Base-by-base conservation (phyloP, 495 filamentous ascomycete species). In the Schizothecium vesticola region DNA sequence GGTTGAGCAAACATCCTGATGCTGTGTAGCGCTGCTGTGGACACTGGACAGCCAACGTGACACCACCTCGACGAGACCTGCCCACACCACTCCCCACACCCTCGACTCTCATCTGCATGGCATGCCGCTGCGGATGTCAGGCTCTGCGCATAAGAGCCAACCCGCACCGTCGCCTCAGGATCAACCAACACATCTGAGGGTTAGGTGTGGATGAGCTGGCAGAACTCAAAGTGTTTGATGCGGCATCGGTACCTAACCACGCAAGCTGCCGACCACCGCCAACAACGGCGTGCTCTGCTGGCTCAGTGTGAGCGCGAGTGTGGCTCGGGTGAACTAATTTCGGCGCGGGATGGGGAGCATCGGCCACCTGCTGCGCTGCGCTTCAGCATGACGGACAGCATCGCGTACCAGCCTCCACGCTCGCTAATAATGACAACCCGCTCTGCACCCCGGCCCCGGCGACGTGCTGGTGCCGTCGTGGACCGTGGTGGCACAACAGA, bases 341-440 rank as follows among this genome's bases (percentile, higher is more conserved):
- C 57, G 59, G 64, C 59, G 65, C 64, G 71, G 63, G 71, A 71
- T 68, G 69, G 33, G 29, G 43, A n/a, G 69, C 69, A 71, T 73
- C 66, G 69, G 70, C 56, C 67, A 51, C 43, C 43, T 10, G 69
- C 65, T 66, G 65, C 57, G 66, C 69, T 69, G 61, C 71, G 69
- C 66, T 63, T n/a, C 51, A 59, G 63, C 59, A 71, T 71, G 70
- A 71, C 70, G 70, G 66, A 55, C 70, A 68, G 63, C 65, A 68
- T 66, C 59, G 12, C 43, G 43, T 19, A 51, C 36, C 36, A 43
- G 31, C 31, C 31, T 33, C 59, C 65, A 59, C 31, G 24, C 64
- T 66, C 64, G 56, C 64, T 66, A 59, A 66, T 66, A 59, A 66
- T 22, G 19, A 61, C 58, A 59, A 28, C 26, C 58, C 58, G 23